These are phyloP conservation scores for Exophiala alcalophila DNA, from an alignment of 2,329 filamentous ascomycete genomes.

Conservation along the genomic window DNA sequence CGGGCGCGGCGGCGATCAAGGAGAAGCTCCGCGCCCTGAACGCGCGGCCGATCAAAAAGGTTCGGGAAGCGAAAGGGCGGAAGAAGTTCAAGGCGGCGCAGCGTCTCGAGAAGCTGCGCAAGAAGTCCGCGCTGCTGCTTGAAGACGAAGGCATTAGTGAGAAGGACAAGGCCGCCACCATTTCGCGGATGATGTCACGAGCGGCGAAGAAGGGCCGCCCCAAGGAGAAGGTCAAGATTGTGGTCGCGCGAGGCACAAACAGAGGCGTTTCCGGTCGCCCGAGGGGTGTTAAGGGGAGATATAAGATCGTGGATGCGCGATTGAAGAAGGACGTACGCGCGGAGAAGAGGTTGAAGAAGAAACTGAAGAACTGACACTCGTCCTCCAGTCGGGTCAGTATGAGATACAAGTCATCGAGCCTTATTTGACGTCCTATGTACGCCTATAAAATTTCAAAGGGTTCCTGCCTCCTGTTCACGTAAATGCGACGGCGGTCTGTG, in stretches of 20 bases:
- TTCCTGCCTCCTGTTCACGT: too few species aligned
- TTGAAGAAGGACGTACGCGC: constrained; percentile 96
- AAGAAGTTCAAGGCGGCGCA: constrained; percentile 97
- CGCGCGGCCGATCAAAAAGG: constrained; percentile 97
- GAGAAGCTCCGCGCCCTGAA: constrained; percentile 92
- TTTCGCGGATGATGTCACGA: constrained; percentile 75
- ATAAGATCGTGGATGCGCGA: constrained; percentile 92
- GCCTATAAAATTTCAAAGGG: too few species aligned
- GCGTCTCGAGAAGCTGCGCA: constrained; percentile 87
- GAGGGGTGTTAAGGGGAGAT: constrained; percentile 88
- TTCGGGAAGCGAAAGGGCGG: constrained; percentile 88
- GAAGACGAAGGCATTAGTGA: constrained; percentile 92
- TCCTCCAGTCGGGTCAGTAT: too few species aligned
- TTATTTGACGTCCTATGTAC: too few species aligned
- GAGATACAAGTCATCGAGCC: not conserved
- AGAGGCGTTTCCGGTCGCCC: constrained; percentile 82
- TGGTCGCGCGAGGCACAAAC: constrained; percentile 82
- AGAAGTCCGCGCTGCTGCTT: constrained; percentile 88
- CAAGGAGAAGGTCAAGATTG: constrained; percentile 76
- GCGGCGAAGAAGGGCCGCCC: constrained; percentile 70
- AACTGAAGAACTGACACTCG: constrained; percentile 57
- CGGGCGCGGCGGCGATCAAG: constrained; percentile 85
- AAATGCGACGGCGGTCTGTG: too few species aligned
- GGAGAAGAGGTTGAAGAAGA: constrained; percentile 76
- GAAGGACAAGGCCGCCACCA: constrained; percentile 88